phyloP scores from a whole-genome alignment of 2,329 filamentous ascomycete species.

The Exophiala calicioides region DNA sequence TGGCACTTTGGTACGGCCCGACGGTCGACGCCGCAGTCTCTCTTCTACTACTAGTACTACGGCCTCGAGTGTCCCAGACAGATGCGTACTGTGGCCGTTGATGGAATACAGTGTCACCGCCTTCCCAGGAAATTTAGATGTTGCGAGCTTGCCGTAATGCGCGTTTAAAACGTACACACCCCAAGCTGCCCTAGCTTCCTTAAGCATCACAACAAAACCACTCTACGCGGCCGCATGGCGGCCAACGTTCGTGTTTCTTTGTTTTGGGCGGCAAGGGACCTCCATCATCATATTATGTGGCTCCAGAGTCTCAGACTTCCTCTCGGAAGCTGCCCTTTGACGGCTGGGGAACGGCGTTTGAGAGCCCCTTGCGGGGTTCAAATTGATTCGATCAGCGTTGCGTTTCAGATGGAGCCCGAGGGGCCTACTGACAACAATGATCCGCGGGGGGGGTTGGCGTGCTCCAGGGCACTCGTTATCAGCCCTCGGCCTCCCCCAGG shows the following conservation, averaged over 20 bases:
- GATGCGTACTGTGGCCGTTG: too few species aligned
- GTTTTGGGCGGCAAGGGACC: slow-evolving; percentile 16
- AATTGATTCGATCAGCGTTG: slow-evolving; percentile 20
- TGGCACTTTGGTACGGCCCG: too few species aligned
- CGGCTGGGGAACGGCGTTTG: slow-evolving; percentile 11
- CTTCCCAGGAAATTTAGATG: too few species aligned
- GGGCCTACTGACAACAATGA: neutral
- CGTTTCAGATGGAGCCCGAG: slow-evolving; percentile 10
- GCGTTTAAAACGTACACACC: too few species aligned
- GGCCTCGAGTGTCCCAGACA: neutral
- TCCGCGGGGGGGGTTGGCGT: too few species aligned
- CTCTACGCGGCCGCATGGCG: slow-evolving; percentile 26
- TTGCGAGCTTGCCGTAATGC: too few species aligned
- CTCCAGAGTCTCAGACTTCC: slow-evolving; percentile 7
- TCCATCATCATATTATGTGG: slow-evolving; percentile 1
- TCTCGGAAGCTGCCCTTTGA: slow-evolving; percentile 7
- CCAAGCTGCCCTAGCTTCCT: neutral
- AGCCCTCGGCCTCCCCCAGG: too few species aligned
- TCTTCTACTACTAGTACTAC: neutral
- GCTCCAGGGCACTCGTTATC: too few species aligned
- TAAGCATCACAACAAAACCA: slow-evolving; percentile 24
- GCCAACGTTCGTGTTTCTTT: slow-evolving; percentile 18
- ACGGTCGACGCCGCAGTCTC: neutral
- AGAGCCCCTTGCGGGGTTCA: slow-evolving; percentile 13
- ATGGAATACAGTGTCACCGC: too few species aligned